Conservation (phyloP, 176 grass and related monocot species). For the Eragrostis nindensis region DNA sequence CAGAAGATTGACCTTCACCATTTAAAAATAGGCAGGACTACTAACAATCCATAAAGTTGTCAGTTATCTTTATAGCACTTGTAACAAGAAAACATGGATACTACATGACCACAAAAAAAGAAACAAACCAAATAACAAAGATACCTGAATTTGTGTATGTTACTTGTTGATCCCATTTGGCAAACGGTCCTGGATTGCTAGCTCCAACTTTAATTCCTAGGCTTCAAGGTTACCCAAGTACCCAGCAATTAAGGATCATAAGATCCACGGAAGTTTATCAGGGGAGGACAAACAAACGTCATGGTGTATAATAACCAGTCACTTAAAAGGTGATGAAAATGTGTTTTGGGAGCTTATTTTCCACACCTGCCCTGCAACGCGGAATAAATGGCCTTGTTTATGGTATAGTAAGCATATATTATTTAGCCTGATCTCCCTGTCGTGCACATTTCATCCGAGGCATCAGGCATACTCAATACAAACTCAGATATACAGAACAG, state of each 20-base stretch:
- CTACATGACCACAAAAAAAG: slow-evolving; percentile 19
- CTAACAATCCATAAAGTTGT: background rate
- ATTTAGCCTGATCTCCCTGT: background rate
- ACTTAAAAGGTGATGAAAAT: background rate
- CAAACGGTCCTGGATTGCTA: background rate
- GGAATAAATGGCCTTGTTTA: slow-evolving; percentile 2
- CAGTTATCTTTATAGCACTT: slow-evolving; percentile 11
- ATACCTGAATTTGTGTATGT: slow-evolving; percentile 11
- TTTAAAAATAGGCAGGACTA: background rate
- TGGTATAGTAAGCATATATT: slow-evolving; percentile 4
- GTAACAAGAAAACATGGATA: background rate
- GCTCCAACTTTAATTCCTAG: background rate
- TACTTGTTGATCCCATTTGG: slow-evolving; percentile 31
- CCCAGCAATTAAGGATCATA: slow-evolving; percentile 31
- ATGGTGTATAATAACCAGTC: background rate
- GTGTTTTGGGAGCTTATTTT: slow-evolving; percentile 4
- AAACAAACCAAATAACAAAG: slow-evolving; percentile 38
- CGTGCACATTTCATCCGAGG: slow-evolving; percentile 8
- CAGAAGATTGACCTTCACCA: background rate
- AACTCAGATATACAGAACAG: background rate
- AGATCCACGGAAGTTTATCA: slow-evolving; percentile 14
- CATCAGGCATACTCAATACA: background rate
- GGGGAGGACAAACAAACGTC: slow-evolving; percentile 9
- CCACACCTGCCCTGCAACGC: background rate
- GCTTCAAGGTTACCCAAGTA: slow-evolving; percentile 13